Evolutionary conservation across 192 early-diverging fungal species (phyloP).

Genomic region (Coemansia sp.): DNA sequence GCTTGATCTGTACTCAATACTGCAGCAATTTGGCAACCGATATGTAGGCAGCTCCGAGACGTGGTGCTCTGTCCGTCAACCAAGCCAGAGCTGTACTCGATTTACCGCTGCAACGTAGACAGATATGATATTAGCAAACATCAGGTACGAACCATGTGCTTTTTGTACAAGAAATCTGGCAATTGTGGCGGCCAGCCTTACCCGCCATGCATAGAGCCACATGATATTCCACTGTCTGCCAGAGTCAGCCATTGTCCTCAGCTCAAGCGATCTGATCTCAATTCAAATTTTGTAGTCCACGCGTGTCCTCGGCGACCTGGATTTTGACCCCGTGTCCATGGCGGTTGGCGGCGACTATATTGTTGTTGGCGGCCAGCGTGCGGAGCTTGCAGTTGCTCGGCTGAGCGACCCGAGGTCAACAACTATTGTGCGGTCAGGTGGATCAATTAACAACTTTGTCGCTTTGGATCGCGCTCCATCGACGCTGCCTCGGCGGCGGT

Average conservation of each 20-base stretch:
- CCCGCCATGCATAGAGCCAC: slow-evolving; percentile 6
- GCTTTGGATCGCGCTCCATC: slow-evolving; percentile 33
- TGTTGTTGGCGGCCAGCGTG: slow-evolving; percentile 88
- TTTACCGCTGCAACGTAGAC: slow-evolving; percentile 53
- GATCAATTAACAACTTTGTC: slow-evolving; percentile 52
- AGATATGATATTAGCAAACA: slow-evolving; percentile 56
- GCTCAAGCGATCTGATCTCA: not conserved
- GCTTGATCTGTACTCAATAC: not conserved
- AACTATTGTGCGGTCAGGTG: slow-evolving; percentile 33
- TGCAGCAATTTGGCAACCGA: not conserved
- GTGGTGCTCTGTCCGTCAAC: slow-evolving; percentile 73
- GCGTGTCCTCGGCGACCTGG: slow-evolving; percentile 66
- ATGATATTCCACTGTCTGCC: slow-evolving; percentile 12
- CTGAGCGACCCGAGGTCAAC: slow-evolving; percentile 33
- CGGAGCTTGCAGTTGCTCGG: slow-evolving; percentile 72
- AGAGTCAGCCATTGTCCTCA: not conserved
- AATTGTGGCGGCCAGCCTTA: not conserved
- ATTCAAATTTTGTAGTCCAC: slow-evolving; percentile 42
- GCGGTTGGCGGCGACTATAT: slow-evolving; percentile 76
- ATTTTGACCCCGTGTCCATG: slow-evolving; percentile 76
- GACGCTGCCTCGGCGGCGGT: slow-evolving; percentile 25
- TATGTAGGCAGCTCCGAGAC: slow-evolving; percentile 85
- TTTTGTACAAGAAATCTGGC: not conserved
- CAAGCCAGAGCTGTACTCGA: slow-evolving; percentile 75
- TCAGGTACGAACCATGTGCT: slow-evolving; percentile 21